Percentiles rank a stretch among this genome's conserved stretches.
These are phyloP conservation scores for Cladosporium sp. DNA, from an alignment of 2,329 filamentous ascomycete genomes.

Conservation along the genomic window DNA sequence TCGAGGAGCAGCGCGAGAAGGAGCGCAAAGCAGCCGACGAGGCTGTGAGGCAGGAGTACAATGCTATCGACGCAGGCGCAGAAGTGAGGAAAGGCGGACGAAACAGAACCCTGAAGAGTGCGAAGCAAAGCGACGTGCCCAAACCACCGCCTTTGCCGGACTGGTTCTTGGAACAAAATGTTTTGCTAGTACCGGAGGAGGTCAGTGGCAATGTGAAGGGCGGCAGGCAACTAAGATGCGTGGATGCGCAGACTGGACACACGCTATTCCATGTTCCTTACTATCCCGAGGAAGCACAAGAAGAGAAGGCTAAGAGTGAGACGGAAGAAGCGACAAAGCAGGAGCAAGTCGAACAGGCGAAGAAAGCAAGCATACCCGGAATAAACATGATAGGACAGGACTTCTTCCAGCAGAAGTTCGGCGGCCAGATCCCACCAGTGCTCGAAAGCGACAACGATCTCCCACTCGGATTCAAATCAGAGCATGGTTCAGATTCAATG, in stretches of 20 bases:
- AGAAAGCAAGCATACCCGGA: constrained; percentile 16
- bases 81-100: constrained; percentile 13
- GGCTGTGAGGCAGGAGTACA: constrained; percentile 12
- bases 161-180: constrained; percentile 41
- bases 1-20: constrained; percentile 26
- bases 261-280: constrained; percentile 34
- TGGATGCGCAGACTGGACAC: constrained; percentile 34
- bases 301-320: constrained; percentile 6
- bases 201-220: not conserved
- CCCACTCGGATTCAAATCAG: constrained; percentile 6
- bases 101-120: not conserved
- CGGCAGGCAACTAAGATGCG: constrained; percentile 29
- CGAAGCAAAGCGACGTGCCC: constrained; percentile 25
- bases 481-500: not conserved
- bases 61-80: constrained; percentile 16
- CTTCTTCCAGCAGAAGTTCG: constrained; percentile 27
- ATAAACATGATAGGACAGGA: constrained; percentile 22
- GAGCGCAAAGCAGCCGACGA: constrained; percentile 20
- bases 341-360: constrained; percentile 19
- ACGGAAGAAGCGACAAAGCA: constrained; percentile 19
- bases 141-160: constrained; percentile 38
- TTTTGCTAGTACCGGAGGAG: constrained; percentile 28
- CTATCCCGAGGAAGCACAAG: constrained; percentile 21
- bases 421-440: constrained; percentile 9
- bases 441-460: constrained; percentile 10